Evolutionary conservation across 225 moss, liverwort and hornwort genomes (phyloP), one percentile per base, ranked within the genome.

Genomic region (Pseudoscleropodium purum): DNA sequence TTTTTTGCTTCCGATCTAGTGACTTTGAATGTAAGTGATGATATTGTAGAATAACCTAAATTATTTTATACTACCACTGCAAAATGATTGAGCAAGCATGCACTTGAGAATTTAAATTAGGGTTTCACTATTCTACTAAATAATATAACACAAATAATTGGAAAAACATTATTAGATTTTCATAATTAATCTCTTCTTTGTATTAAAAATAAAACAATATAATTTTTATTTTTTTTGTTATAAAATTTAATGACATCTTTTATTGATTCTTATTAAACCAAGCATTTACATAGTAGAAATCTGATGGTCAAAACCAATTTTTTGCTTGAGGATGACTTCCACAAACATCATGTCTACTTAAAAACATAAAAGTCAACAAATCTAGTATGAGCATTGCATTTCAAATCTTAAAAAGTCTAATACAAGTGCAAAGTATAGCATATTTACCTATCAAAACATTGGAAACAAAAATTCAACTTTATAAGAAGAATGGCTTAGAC

Each of bases 1-100:
- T 3, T n/a, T n/a, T 0, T n/a, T 1, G 2, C 20, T 24, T 24
- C 39, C 6, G n/a, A 0, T 36, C 67, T 13, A 68, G 1, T 39
- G 14, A 70, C n/a, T 14, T 70, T 25, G 14, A 39, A 70, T 2
- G 15, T 39, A 70, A 39, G 8, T 70, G 39, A 24, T 25, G 14
- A 70, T 14, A 23, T 39, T 25, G 7, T 25, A 25, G 25, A 70
- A 2, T 39, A 39, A 25, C 21, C 13, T 39, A 24, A 70, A 4
- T 39, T 24, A 39, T 39, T 70, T 39, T 39, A 1, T 25, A 26
- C 26, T 8, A 41, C 5, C 72, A 41, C 18, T 41, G 15, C 72
- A 41, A 41, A 15, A 26, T 26, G 26, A 72, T 72, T 26, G n/a
- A n/a, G 3, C 4, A 41, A 72, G 26, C 15, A 4, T 26, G 1